Conservation (phyloP, 2,329 filamentous ascomycete genomes). For the Colletotrichum truncatum region DNA sequence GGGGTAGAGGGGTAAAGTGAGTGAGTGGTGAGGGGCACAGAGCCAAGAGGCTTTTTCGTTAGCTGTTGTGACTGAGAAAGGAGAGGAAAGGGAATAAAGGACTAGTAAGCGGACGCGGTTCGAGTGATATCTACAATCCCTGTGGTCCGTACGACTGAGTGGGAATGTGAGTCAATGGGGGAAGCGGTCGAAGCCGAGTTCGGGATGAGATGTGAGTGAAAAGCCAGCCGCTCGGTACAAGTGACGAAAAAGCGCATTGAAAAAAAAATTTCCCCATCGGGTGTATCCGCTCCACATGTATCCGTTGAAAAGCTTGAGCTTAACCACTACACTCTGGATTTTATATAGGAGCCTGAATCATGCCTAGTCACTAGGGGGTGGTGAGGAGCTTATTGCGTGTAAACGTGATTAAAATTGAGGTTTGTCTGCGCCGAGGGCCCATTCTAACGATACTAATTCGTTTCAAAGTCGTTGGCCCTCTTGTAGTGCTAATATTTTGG, state of each 20-base stretch:
- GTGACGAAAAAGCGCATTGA: slow-evolving; percentile 19
- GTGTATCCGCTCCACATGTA: slow-evolving; percentile 19
- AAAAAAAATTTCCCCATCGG: slow-evolving; percentile 27
- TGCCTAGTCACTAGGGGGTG: not conserved
- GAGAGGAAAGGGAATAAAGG: not conserved
- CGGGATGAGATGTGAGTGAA: slow-evolving; percentile 12
- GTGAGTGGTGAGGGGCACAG: not conserved
- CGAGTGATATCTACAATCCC: not conserved
- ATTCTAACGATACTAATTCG: not conserved
- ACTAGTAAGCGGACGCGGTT: not conserved
- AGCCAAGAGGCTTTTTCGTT: not conserved
- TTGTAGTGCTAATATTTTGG: not conserved
- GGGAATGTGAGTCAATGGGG: slow-evolving; percentile 8
- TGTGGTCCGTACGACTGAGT: not conserved
- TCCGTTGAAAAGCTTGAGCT: not conserved
- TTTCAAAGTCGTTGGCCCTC: no score
- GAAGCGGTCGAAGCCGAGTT: slow-evolving; percentile 12
- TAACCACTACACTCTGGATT: not conserved
- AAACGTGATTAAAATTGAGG: no score
- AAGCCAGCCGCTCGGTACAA: not conserved
- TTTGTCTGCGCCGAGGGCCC: no score
- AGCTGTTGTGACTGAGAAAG: not conserved
- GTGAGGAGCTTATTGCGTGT: no score
- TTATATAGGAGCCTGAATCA: not conserved
- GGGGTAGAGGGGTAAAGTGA: slow-evolving; percentile 26